Evolutionary conservation across 2,329 filamentous ascomycete species (phyloP).

Genomic region (Knoxdaviesia capensis): DNA sequence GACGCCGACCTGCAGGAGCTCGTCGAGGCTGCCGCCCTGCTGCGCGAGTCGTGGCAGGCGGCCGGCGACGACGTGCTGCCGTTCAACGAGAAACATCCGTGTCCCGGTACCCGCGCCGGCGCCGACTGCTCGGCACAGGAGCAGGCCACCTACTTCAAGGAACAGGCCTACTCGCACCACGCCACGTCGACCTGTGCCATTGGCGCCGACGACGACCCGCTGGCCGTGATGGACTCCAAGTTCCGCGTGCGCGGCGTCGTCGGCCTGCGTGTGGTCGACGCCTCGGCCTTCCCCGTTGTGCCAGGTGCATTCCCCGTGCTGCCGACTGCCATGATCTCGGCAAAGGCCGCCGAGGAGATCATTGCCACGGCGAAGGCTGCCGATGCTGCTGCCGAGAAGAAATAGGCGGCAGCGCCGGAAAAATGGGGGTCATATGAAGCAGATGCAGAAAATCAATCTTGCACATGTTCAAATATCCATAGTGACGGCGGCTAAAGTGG

Average conservation of each 20-base stretch:
- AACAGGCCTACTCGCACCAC: constrained; percentile 33
- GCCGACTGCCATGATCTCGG: constrained; percentile 34
- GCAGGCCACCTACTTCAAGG: constrained; percentile 13
- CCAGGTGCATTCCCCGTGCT: constrained; percentile 25
- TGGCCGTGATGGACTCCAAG: constrained; percentile 34
- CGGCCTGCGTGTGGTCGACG: constrained; percentile 40
- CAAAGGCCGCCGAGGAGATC: constrained; percentile 42
- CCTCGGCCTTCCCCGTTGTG: constrained; percentile 31
- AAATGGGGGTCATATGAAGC: no score
- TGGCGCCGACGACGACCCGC: constrained; percentile 29
- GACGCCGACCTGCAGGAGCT: constrained; percentile 21
- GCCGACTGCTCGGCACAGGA: constrained; percentile 6
- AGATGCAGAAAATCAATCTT: no score
- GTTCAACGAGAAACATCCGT: no score
- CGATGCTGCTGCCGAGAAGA: no score
- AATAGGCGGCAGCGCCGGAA: no score
- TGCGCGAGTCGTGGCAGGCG: constrained; percentile 7
- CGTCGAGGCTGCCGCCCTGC: constrained; percentile 13
- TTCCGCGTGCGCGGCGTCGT: constrained; percentile 35
- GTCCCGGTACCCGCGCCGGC: no score
- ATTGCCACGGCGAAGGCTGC: no score
- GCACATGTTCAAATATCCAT: no score
- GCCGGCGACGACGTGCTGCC: no score
- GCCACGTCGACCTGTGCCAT: constrained; percentile 35
- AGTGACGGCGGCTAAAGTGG: no score